phyloP scores from a whole-genome alignment of 2,329 filamentous ascomycete genomes.

The Aspergillus sp. region DNA sequence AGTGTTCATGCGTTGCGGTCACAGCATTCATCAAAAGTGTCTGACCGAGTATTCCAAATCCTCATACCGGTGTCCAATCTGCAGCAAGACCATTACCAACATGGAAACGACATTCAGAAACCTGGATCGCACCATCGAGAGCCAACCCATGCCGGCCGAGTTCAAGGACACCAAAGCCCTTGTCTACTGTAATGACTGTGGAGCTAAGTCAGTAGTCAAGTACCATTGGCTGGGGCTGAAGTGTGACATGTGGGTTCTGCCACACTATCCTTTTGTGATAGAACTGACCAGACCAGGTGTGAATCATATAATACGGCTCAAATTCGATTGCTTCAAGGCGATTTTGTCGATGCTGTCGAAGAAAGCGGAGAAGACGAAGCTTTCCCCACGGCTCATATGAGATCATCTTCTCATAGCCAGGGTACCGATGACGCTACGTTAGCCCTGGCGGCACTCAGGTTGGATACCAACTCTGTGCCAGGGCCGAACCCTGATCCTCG shows the following conservation, averaged over 20 bases:
- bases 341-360: constrained; percentile 23
- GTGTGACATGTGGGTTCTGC: constrained; percentile 58
- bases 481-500: constrained; percentile 18
- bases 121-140: constrained; percentile 79
- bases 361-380: constrained; percentile 22
- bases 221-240: constrained; percentile 97
- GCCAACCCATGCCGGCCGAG: constrained; percentile 87
- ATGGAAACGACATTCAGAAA: constrained; percentile 96
- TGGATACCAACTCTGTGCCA: constrained; percentile 27
- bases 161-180: constrained; percentile 77
- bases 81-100: constrained; percentile 93
- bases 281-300: constrained; percentile 32
- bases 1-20: constrained; percentile 92
- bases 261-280: not conserved
- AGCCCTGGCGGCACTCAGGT: constrained; percentile 24
- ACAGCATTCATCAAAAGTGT: constrained; percentile 90
- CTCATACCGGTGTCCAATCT: constrained; percentile 95
- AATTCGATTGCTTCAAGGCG: constrained; percentile 38
- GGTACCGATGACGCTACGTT: constrained; percentile 20
- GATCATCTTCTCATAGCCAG: constrained; percentile 27
- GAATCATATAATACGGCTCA: constrained; percentile 49
- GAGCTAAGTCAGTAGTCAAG: constrained; percentile 76
- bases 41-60: constrained; percentile 83
- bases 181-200: constrained; percentile 93
- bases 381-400: constrained; percentile 16